Evolutionary conservation across 129 eudicot genomes (phyloP), one percentile per base, ranked within the genome.

Genomic region (Chrysanthemum lavandulifolium): DNA sequence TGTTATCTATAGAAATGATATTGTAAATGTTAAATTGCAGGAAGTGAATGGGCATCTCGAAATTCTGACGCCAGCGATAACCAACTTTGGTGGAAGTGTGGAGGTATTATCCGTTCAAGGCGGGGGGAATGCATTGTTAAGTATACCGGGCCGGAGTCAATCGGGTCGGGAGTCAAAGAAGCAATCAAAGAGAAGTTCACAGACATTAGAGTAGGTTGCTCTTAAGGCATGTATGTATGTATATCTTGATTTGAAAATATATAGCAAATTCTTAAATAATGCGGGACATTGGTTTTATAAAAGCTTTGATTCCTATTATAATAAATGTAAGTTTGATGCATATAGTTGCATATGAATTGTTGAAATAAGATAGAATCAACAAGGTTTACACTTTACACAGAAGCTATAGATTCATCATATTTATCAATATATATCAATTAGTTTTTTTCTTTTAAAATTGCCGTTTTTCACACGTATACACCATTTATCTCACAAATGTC

Each of bases 161-260:
- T 93, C 61, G 97, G 95, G 51, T 87, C 97, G 0, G 98, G 97
- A 56, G 76, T 93, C 69, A 87, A 87, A 82, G 98, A 95, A 70
- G 98, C 98, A 45, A 93, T 93, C 71, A 93, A 89, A 82, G 98
- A 93, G 86, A 89, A 80, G 86, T 93, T 93, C 77, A 86, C 98
- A 1, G 98, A 87, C 75, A 77, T 93, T 51, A 36, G 74, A 15
- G 61, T 89, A 82, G 79, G 27, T 57, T 23, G 21, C 29, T 40
- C 49, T 14, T 36, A 18, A 36, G 65, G 47, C 27, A 25, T 25
- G 27, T 47, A 13, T 27, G 12, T 27, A 12, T 61, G 15, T 36
- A 7, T 57, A 71, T 71, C 66, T 56, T 57, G 19, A 57, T 71
- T 66, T 57, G 58, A 71, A 15, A 71, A 10, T 18, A 40, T 13